Evolutionary conservation across 164 flowering plant genomes (phyloP).

Genomic region (Nelumbo lutea): DNA sequence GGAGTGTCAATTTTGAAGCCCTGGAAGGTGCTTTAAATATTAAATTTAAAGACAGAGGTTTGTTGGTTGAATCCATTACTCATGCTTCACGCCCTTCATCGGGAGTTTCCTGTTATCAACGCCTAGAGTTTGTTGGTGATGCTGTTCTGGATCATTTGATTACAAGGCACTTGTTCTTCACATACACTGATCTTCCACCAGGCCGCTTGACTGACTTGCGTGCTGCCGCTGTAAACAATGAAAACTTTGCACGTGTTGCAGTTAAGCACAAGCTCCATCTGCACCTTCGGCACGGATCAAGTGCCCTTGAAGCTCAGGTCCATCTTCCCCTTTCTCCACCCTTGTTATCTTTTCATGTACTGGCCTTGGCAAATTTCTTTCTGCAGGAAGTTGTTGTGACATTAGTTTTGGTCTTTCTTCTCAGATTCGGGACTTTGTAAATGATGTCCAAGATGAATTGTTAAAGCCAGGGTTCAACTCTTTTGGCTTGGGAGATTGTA

Average conservation of each 20-base stretch:
- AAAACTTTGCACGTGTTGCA: conserved; percentile 96
- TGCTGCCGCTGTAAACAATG: conserved; percentile 99
- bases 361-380: background rate
- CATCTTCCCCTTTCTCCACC: background rate
- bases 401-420: conserved; percentile 12
- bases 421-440: conserved; percentile 92
- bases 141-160: conserved; percentile 99
- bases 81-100: conserved; percentile 99
- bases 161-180: conserved; percentile 85
- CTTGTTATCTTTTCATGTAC: background rate
- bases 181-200: conserved; percentile 90
- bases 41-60: conserved; percentile 55
- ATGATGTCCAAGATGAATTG: conserved; percentile 69
- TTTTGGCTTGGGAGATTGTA: conserved; percentile 97
- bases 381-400: background rate
- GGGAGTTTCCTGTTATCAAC: conserved; percentile 95
- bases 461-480: conserved; percentile 89
- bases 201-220: conserved; percentile 96
- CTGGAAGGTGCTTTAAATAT: conserved; percentile 62
- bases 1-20: conserved; percentile 71
- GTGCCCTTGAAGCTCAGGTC: conserved; percentile 96
- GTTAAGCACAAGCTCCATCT: conserved; percentile 86
- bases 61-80: conserved; percentile 90
- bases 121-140: conserved; percentile 95
- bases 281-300: conserved; percentile 97